Base-by-base conservation (phyloP, 768 basidiomycete genomes). In the Hydnum rufescens region DNA sequence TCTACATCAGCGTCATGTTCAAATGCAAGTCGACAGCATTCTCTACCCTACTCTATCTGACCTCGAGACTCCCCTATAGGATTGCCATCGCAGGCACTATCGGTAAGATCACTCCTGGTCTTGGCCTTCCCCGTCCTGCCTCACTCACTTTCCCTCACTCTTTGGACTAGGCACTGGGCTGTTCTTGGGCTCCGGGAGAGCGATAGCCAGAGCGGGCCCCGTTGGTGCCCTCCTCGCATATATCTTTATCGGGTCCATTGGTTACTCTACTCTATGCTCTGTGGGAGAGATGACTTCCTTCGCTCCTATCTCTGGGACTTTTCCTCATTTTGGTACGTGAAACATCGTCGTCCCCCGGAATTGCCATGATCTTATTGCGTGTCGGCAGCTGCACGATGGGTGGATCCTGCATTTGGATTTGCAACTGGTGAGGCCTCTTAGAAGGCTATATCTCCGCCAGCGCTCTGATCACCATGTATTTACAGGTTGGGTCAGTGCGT, bases 281-380 rank as follows among this genome's bases (percentile, higher is more conserved):
- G 62, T 83, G 13, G 81, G 76, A 31, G 83, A 86, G 65, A 80
- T 85, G 81, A 80, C 81, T n/a, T 75, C 78, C 3, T 74, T 75
- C 64, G 82, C 80, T 1, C 82, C 82, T 2, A 76, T 84, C 47
- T 80, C 82, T 3, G 83, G 83, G 18, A 78, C 80, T 0, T 84
- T 82, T 61, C 79, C 80, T 19, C 79, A 82, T 64, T 83, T 72
- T 62, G 75, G 73, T 53, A 66, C 70, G 30, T 67, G 74, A 73
- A 73, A 28, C 30, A 30, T 51, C 53, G 74, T 77, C 19, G 74
- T 76, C 58, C 73, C 73, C 26, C 25, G 30, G 25, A 16, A 16
- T 47, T 28, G 23, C 44, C 25, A 23, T 13, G 13, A 13, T 8
- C 44, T 25, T 13, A 8, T 25, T 47, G 44, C 13, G 13, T 16